Percentiles rank a stretch among this genome's conserved stretches.
phyloP scores from a whole-genome alignment of 768 basidiomycete species.

The Crepidotus variabilis region DNA sequence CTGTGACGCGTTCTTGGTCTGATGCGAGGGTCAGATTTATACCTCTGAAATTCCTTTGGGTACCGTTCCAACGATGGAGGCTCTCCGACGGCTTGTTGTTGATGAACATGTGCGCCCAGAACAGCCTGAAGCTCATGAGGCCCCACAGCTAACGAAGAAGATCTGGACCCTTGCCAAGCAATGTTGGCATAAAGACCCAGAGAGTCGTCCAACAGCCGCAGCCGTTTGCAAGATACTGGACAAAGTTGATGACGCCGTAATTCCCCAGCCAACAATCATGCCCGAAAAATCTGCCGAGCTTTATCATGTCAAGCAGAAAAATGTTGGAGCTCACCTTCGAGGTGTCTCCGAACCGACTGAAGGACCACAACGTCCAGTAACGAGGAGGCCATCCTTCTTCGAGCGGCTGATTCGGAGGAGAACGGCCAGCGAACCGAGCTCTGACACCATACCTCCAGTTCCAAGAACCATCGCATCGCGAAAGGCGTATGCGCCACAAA shows the following conservation, averaged over 20 bases:
- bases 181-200: conserved; percentile 18
- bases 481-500: no score
- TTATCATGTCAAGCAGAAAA: no score
- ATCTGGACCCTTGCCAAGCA: conserved; percentile 17
- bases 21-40: not conserved
- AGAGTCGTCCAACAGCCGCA: conserved; percentile 13
- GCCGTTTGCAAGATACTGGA: not conserved
- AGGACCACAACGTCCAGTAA: no score
- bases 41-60: not conserved
- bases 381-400: no score
- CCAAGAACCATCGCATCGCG: no score
- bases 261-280: no score
- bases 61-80: conserved; percentile 4
- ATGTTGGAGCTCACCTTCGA: no score
- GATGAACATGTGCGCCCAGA: conserved; percentile 14
- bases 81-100: conserved; percentile 8
- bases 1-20: not conserved
- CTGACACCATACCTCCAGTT: no score
- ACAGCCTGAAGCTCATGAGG: conserved; percentile 16
- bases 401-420: no score
- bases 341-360: no score
- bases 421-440: no score
- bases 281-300: no score
- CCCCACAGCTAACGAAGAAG: conserved; percentile 13
- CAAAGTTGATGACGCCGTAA: not conserved